phyloP scores from a whole-genome alignment of 495 filamentous ascomycete species.

The Polyplosphaeria fusca region DNA sequence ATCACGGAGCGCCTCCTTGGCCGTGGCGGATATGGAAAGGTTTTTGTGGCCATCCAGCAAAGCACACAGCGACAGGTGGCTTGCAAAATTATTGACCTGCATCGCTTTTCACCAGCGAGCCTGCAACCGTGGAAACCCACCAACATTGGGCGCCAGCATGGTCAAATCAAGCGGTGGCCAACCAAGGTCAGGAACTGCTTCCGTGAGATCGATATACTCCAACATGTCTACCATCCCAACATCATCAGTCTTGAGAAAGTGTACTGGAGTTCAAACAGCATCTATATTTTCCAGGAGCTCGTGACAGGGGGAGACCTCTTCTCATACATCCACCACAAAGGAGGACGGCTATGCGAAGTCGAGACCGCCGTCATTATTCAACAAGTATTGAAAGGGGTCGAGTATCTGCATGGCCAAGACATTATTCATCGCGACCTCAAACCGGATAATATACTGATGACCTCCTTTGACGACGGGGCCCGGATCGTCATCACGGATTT shows the following conservation, averaged over 20 bases:
- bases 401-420: conserved; percentile 55
- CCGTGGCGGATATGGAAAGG: conserved; percentile 38
- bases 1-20: conserved; percentile 40
- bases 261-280: conserved; percentile 39
- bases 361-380: conserved; percentile 55
- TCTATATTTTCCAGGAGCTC: conserved; percentile 46
- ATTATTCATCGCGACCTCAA: conserved; percentile 70
- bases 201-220: conserved; percentile 43
- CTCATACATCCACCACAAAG: conserved; percentile 55
- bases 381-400: conserved; percentile 59
- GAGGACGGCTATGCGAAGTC: conserved; percentile 47
- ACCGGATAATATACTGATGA: conserved; percentile 66
- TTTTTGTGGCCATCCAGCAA: conserved; percentile 38
- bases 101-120: conserved; percentile 1
- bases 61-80: conserved; percentile 40
- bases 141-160: neutral
- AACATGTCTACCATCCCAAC: conserved; percentile 47
- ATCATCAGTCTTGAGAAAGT: conserved; percentile 47
- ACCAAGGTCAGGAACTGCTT: conserved; percentile 25
- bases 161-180: conserved; percentile 15
- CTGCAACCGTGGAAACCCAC: too few species aligned
- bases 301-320: conserved; percentile 63
- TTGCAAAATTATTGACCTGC: conserved; percentile 43
- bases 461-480: conserved; percentile 40
- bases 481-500: conserved; percentile 73